phyloP scores from a whole-genome alignment of 805 yeast species.

The Candida nonsorbophila region DNA sequence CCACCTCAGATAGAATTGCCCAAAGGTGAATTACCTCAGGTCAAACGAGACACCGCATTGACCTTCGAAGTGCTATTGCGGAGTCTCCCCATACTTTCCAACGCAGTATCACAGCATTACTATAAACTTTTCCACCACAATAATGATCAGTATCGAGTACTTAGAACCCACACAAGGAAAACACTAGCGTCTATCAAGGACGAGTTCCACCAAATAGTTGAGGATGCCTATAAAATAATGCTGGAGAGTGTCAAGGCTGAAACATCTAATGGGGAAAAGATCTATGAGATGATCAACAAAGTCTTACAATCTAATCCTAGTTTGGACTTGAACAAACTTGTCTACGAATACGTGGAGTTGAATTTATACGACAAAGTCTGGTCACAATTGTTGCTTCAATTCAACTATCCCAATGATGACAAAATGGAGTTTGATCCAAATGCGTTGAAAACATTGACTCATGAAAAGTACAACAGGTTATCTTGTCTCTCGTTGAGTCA shows the following conservation, averaged over 20 bases:
- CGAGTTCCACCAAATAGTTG: constrained; percentile 29
- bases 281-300: constrained; percentile 23
- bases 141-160: constrained; percentile 23
- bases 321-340: constrained; percentile 45
- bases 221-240: constrained; percentile 28
- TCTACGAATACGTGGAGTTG: constrained; percentile 69
- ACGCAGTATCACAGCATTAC: constrained; percentile 33
- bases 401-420: constrained; percentile 18
- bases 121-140: constrained; percentile 37
- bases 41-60: constrained; percentile 1
- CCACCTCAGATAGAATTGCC: background rate
- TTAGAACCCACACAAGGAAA: constrained; percentile 26
- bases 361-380: constrained; percentile 66
- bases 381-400: constrained; percentile 39
- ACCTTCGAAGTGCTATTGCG: constrained; percentile 34
- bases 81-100: constrained; percentile 34
- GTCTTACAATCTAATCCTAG: constrained; percentile 29
- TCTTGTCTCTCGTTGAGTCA: constrained; percentile 44
- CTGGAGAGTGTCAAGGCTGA: constrained; percentile 34
- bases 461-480: constrained; percentile 26
- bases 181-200: constrained; percentile 17
- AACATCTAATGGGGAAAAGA: constrained; percentile 27
- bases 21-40: background rate
- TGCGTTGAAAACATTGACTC: constrained; percentile 21
- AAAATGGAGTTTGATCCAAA: constrained; percentile 15